These are phyloP conservation scores for Plasmopara muralis DNA, from an alignment of 352 stramenopile species.

Conservation along the genomic window DNA sequence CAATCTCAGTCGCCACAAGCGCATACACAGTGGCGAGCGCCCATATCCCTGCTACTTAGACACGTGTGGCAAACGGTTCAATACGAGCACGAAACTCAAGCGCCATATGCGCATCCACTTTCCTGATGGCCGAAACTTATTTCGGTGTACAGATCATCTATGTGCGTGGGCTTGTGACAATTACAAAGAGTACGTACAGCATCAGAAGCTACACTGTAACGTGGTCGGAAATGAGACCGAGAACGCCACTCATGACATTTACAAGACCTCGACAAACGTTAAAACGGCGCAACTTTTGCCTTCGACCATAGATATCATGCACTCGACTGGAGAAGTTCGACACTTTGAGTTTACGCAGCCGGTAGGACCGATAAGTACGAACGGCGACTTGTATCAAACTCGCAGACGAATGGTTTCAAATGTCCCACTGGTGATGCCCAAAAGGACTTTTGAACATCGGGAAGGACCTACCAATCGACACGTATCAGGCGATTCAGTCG, in stretches of 20 bases:
- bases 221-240: constrained; percentile 30
- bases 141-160: constrained; percentile 50
- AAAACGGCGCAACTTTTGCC: too few species aligned
- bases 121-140: constrained; percentile 65
- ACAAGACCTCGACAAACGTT: constrained; percentile 6
- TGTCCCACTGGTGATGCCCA: too few species aligned
- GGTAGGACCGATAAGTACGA: too few species aligned
- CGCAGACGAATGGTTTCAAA: too few species aligned
- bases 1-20: constrained; percentile 82
- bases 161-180: constrained; percentile 71
- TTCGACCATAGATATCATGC: too few species aligned
- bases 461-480: too few species aligned
- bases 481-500: too few species aligned
- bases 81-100: constrained; percentile 86
- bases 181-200: constrained; percentile 77
- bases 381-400: too few species aligned
- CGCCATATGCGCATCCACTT: constrained; percentile 86
- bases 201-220: constrained; percentile 72
- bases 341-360: too few species aligned
- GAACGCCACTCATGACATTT: neutral
- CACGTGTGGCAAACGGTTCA: constrained; percentile 79
- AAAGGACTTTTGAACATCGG: too few species aligned
- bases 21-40: constrained; percentile 79
- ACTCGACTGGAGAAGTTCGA: too few species aligned
- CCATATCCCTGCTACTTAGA: constrained; percentile 75